Evolutionary conservation across 495 filamentous ascomycete species (phyloP).

Genomic region (Hypoxylon fuscum): DNA sequence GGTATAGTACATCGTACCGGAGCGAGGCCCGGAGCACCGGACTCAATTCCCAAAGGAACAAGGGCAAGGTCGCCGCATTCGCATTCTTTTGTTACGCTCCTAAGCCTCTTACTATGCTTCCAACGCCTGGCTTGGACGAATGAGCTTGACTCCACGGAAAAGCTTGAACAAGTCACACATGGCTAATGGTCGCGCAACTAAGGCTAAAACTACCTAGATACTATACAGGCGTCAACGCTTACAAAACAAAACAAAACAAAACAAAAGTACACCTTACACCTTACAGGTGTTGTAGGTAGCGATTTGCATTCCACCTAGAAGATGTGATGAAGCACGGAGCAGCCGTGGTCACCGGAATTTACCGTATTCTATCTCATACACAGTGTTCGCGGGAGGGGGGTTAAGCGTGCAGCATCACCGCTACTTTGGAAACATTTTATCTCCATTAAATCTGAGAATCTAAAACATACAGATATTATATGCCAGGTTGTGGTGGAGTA

Average conservation of each 20-base stretch:
- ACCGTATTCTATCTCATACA: conserved; percentile 12
- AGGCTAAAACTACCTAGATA: too few relatives aligned
- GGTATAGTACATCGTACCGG: conserved; percentile 1
- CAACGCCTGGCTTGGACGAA: too few relatives aligned
- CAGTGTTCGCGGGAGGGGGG: not conserved
- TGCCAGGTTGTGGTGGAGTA: conserved; percentile 10
- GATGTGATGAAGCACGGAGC: conserved; percentile 27
- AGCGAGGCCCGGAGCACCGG: not conserved
- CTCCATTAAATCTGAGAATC: not conserved
- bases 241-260: too few relatives aligned
- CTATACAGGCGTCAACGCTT: too few relatives aligned
- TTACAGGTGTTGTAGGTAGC: too few relatives aligned
- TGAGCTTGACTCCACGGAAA: too few relatives aligned
- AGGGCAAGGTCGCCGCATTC: too few relatives aligned
- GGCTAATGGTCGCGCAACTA: too few relatives aligned
- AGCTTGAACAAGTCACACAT: too few relatives aligned
- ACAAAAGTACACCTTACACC: too few relatives aligned
- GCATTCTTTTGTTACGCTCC: not conserved
- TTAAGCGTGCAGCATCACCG: conserved; percentile 17
- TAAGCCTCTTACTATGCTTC: too few relatives aligned
- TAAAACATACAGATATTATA: not conserved
- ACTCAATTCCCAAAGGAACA: not conserved
- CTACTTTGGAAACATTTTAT: conserved; percentile 16
- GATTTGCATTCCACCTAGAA: conserved; percentile 13
- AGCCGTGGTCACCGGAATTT: conserved; percentile 6